phyloP scores from a whole-genome alignment of 208 protist species.

The Strigomonas culicis region DNA sequence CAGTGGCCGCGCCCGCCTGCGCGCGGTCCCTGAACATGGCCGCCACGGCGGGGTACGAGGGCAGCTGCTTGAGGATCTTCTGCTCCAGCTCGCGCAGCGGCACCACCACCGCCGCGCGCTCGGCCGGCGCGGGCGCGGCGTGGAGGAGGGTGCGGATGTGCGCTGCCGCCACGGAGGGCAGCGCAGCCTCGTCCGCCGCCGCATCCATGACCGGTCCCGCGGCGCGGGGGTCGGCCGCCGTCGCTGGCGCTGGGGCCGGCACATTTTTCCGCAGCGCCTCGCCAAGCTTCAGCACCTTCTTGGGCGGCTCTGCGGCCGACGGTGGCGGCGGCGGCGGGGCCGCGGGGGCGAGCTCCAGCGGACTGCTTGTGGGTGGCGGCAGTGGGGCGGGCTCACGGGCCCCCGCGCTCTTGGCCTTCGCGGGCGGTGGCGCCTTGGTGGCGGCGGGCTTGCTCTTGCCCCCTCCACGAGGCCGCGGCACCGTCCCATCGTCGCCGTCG shows the following conservation, averaged over 20 bases:
- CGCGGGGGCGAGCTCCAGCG: too few relatives aligned
- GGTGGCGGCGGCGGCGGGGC: neutral
- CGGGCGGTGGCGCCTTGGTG: neutral
- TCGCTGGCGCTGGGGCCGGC: neutral
- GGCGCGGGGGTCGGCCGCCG: neutral
- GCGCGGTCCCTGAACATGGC: conserved; percentile 41
- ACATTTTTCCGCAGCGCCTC: too few relatives aligned
- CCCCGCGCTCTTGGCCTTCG: too few relatives aligned
- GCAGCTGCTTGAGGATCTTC: conserved; percentile 62
- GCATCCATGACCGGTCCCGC: neutral
- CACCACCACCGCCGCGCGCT: conserved; percentile 18
- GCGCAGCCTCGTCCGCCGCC: neutral
- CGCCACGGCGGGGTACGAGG: conserved; percentile 49
- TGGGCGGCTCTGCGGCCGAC: neutral
- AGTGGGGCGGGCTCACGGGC: neutral
- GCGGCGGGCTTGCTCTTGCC: conserved; percentile 1
- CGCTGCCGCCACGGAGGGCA: conserved; percentile 15
- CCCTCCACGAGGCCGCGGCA: neutral
- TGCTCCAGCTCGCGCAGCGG: conserved; percentile 59
- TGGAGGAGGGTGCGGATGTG: conserved; percentile 19
- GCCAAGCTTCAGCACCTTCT: too few relatives aligned
- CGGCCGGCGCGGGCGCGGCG: neutral
- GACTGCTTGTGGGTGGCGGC: neutral
- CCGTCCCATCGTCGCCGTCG: neutral
- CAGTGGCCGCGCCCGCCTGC: conserved; percentile 33